Evolutionary conservation across 257 asterid species (phyloP).

Genomic region (Linaria vulgaris): DNA sequence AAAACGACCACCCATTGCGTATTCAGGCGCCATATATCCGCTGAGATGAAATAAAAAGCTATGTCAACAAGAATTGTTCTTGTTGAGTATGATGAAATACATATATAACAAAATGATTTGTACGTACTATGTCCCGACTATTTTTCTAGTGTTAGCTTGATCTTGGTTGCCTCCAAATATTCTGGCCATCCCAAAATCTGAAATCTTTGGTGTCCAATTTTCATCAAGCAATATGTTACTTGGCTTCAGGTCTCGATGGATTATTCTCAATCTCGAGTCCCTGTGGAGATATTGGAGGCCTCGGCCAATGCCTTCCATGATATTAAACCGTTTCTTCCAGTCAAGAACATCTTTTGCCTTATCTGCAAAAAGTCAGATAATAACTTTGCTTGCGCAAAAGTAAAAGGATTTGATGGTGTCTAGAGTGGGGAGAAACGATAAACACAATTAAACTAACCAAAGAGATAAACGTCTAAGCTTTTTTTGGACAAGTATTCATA

Average conservation of each 20-base stretch:
- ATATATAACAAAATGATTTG: no score
- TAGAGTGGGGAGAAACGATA: no score
- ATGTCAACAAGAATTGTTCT: no score
- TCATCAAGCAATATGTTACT: slow-evolving; percentile 33
- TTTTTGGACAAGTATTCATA: slow-evolving; percentile 8
- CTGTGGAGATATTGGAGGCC: slow-evolving; percentile 42
- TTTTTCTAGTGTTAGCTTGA: slow-evolving; percentile 30
- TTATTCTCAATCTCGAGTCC: slow-evolving; percentile 35
- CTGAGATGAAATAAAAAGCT: slow-evolving; percentile 8
- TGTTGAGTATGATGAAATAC: no score
- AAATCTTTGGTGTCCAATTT: slow-evolving; percentile 33
- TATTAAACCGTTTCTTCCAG: slow-evolving; percentile 20
- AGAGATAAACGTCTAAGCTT: neutral
- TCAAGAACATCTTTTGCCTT: no score
- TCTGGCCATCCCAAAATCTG: slow-evolving; percentile 45
- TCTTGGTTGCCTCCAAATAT: slow-evolving; percentile 29
- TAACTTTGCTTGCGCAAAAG: no score
- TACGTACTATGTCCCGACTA: slow-evolving; percentile 40
- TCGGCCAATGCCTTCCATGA: slow-evolving; percentile 33
- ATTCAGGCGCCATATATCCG: slow-evolving; percentile 32
- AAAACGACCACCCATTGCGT: slow-evolving; percentile 24
- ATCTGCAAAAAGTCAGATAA: no score
- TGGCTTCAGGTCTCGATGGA: slow-evolving; percentile 38
- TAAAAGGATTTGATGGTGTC: no score
- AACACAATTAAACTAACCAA: slow-evolving; percentile 2